Conservation (phyloP, 225 moss, liverwort and hornwort species). For the Bryum argenteum region DNA sequence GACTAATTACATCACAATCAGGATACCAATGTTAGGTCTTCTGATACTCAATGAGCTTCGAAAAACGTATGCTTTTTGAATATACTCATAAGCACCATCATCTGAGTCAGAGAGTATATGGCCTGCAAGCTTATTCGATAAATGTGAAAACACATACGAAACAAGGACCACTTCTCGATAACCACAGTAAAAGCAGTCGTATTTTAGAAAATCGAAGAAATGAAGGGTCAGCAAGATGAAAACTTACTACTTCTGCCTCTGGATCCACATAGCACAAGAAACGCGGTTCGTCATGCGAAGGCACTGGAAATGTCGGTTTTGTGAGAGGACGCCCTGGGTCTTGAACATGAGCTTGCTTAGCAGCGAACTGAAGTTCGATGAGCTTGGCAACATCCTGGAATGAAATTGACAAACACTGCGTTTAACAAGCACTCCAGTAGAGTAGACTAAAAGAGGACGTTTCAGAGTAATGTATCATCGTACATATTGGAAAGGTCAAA, state of each 20-base stretch:
- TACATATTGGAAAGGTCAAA: neutral
- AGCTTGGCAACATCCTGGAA: slow-evolving; percentile 73
- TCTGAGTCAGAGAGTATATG: neutral
- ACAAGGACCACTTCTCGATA: neutral
- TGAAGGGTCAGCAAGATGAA: slow-evolving; percentile 2
- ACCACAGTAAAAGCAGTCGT: neutral
- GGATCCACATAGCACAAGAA: slow-evolving; percentile 75
- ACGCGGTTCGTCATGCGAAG: slow-evolving; percentile 69
- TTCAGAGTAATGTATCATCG: neutral
- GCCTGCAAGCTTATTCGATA: neutral
- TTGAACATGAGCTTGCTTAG: slow-evolving; percentile 41
- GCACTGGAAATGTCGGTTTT: slow-evolving; percentile 59
- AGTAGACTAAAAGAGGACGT: slow-evolving; percentile 19
- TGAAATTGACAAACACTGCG: neutral
- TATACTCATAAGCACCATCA: neutral
- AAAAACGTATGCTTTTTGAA: neutral
- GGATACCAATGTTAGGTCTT: slow-evolving; percentile 11
- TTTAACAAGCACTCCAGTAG: neutral
- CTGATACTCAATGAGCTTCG: neutral
- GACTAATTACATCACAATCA: slow-evolving; percentile 47
- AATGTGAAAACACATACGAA: neutral
- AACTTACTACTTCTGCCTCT: slow-evolving; percentile 64
- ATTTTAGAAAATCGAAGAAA: slow-evolving; percentile 3
- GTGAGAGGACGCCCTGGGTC: slow-evolving; percentile 32
- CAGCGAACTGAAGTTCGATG: slow-evolving; percentile 65